Base-by-base conservation (phyloP, 495 filamentous ascomycete species). In the Hypomontagnella monticulosa region DNA sequence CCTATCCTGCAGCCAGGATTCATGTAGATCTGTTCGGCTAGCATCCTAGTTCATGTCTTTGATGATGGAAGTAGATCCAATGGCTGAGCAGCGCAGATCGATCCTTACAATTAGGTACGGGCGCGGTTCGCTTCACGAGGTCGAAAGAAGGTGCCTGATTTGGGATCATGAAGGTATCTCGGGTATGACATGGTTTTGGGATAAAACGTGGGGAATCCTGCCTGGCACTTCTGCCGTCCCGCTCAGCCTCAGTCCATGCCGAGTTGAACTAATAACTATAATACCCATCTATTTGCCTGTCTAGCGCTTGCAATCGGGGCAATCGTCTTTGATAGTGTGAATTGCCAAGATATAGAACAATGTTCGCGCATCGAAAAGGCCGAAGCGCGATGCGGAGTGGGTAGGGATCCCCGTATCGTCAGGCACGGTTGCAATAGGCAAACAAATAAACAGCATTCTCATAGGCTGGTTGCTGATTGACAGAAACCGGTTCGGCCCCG, bases 361-460 rank as follows among this genome's bases (percentile, higher is more conserved):
- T 27, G 6, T 3, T 6, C 23, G 23, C 2, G 6, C 23, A 27
- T 6, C 2, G 2, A 27, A 27, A 27, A 6, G 23, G 23, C 23
- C 23, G 23, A 27, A 27, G 23, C 2, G 6, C 23, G 3, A 27
- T 27, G 23, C 23, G 6, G 23, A 27, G 2, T 27, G 23, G 23
- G 23, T 27, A 27, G 23, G 23, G 23, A 27, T 27, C 23, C n/a
- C n/a, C 19, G 14, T 8, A 40, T 34, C 38, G 6, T n/a, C 36
- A 36, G 48, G 47, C 33, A 43, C 14, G 16, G 47, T 47, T 48
- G n/a, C 48, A 49, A 58, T 56, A 66, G 55, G 62, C 62, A 55
- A 32, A 44, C 47, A 32, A 61, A 53, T 61, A 53, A 61, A 53
- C 1, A 14, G 9, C 30, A 30, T 15, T 12, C 34, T 60, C 30